phyloP scores from a whole-genome alignment of 2,329 filamentous ascomycete genomes.

The Claviceps purpurea region DNA sequence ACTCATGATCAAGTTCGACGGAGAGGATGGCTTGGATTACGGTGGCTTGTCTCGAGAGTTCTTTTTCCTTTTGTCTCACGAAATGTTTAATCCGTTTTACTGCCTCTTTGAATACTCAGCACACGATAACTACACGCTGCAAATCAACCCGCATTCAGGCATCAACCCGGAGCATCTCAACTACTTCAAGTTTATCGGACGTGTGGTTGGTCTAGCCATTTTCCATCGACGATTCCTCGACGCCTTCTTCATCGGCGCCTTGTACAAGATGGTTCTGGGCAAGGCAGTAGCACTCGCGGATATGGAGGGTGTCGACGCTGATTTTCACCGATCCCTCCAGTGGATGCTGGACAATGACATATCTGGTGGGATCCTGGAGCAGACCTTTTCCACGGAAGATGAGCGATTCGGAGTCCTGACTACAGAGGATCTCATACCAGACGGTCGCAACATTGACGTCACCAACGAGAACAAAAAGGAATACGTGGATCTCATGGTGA shows the following conservation, averaged over 20 bases:
- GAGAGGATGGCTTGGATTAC: conserved; percentile 95
- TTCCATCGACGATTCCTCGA: conserved; percentile 97
- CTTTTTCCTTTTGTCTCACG: conserved; percentile 97
- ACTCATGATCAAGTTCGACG: conserved; percentile 99
- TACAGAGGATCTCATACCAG: conserved; percentile 85
- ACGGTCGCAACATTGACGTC: conserved; percentile 83
- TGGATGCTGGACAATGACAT: conserved; percentile 99
- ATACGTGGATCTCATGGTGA: conserved; percentile 96
- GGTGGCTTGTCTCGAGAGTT: conserved; percentile 96
- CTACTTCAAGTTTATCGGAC: conserved; percentile 99
- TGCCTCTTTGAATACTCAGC: conserved; percentile 98
- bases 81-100: conserved; percentile 99
- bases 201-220: conserved; percentile 90
- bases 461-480: conserved; percentile 99
- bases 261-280: conserved; percentile 98
- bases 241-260: conserved; percentile 95
- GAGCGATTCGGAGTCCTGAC: conserved; percentile 92
- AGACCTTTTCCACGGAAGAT: conserved; percentile 94
- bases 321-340: conserved; percentile 90
- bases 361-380: conserved; percentile 76
- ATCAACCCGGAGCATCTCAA: conserved; percentile 99
- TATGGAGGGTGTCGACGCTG: conserved; percentile 98
- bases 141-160: conserved; percentile 98
- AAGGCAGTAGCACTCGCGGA: conserved; percentile 86
- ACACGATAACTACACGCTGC: conserved; percentile 98